Base-by-base conservation (phyloP, 169 alveolate species). In the Plasmodium berghei region DNA sequence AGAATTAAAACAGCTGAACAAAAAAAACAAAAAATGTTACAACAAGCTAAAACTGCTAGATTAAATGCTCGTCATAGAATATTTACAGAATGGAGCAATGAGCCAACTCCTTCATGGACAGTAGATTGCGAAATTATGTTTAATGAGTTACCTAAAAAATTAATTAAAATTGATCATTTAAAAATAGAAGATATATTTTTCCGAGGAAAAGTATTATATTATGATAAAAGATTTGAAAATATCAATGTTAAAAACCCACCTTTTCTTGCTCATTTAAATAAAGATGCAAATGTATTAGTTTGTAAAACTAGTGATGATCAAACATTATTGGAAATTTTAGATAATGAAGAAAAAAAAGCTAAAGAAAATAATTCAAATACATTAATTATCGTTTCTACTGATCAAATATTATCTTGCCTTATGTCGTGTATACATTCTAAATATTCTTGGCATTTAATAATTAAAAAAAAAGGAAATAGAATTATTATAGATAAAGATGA, bases 21-120 rank as follows among this genome's bases (percentile, higher is more conserved):
- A 54, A 93, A 94, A 16, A 89, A 91, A 40, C 96, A 94, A 73
- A 92, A 92, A 66, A n/a, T 85, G 62, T 73, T 87, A 69, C 74
- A 91, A 89, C 95, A 94, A 92, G 94, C 94, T 0, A 92, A 96
- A 58, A 72, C 88, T 28, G 94, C 94, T 28, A 92, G 97, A 73
- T 69, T 92, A 61, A 92, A 90, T 69, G 96, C 96, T n/a, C 88
- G 97, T 1, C 96, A 95, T 93, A 95, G 96, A 66, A 94, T 97
- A 1, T 94, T 96, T 87, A 95, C 96, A 16, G 98, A 96, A 90
- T 96, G 98, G 98, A 95, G 97, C 73, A 95, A 96, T 34, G 98
- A 96, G 67, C 98, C 98, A 10, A 93, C 96, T n/a, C 96, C 97
- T 18, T 87, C 93, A 14, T 96, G 98, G 98, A 75, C 90, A 66